Evolutionary conservation across 2,329 filamentous ascomycete genomes (phyloP), one percentile per base, ranked within the genome.

Genomic region (Epichloe glyceriae): DNA sequence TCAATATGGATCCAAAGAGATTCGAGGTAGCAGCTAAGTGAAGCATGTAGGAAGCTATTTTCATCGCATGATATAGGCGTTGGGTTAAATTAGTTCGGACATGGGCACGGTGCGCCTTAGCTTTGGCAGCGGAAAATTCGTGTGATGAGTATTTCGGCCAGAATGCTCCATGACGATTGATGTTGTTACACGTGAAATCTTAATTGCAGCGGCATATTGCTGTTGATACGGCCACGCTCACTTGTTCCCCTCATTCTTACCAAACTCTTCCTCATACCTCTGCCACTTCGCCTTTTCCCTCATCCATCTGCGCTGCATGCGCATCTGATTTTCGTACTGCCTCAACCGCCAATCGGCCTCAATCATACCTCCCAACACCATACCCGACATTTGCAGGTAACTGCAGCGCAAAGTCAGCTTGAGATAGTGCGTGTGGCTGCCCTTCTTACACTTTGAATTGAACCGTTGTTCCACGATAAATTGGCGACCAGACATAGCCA

Each of bases 1-100:
- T 97, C 66, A 96, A 96, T 67, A 97, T 98, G 91, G 87, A 95
- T 62, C 86, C 88, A 3, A 83, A 86, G 64, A 77, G 85, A 54
- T 96, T 96, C 63, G 73, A 75, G 58, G 55, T 62, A 39, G 52
- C 65, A 17, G 61, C 63, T 45, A 69, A 65, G 60, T 70, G 47
- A 60, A 63, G 46, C 22, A 47, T 44, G 54, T 39, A 37, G 34
- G 44, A 47, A 48, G 40, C 7, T 39, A 30, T 19, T 8, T 43
- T 34, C 34, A 14, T n/a, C 45, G 41, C 49, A 53, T 47, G 40
- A 52, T 47, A 35, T 35, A 53, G 65, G 66, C 66, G 64, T 69
- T 66, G 59, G 61, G 59, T 61, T 60, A 48, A 50, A 17, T 51
- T 26, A 46, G 50, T 41, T 52, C 45, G 49, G 34, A 20, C 22